Conservation (phyloP, 2,329 filamentous ascomycete genomes). For the Tolypocladium ophioglossoides region DNA sequence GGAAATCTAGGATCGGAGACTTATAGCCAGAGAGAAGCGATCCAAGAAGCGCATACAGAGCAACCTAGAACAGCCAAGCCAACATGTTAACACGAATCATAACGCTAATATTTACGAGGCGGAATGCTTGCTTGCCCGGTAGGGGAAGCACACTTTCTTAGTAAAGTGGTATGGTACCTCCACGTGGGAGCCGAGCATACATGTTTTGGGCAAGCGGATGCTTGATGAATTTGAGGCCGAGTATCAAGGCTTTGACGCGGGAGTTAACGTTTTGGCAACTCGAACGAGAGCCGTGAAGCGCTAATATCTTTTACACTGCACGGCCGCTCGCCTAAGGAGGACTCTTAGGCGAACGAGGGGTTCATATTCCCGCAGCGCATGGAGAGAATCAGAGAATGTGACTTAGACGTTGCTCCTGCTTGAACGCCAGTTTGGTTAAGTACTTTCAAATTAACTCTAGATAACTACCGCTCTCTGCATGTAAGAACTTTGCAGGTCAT, state of each 20-base stretch:
- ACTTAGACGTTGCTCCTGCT: background rate
- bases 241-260: slow-evolving; percentile 3
- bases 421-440: background rate
- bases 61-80: no score
- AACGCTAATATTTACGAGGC: background rate
- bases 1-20: no score
- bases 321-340: slow-evolving; percentile 2
- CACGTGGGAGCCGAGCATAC: background rate
- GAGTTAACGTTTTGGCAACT: background rate
- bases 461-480: no score
- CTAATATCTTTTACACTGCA: slow-evolving; percentile 4
- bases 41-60: no score
- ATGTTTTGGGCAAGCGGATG: slow-evolving; percentile 2
- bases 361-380: background rate
- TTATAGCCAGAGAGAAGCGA: no score
- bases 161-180: background rate
- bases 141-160: background rate
- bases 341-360: slow-evolving; percentile 2
- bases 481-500: no score
- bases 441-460: no score
- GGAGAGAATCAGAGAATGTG: background rate
- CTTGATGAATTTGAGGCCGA: slow-evolving; percentile 2
- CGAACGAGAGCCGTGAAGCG: background rate
- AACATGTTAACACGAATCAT: no score
- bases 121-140: background rate